Evolutionary conservation across 1,284 basidiomycete genomes (phyloP), one percentile per base, ranked within the genome.

Genomic region (Moesziomyces globuligerus): DNA sequence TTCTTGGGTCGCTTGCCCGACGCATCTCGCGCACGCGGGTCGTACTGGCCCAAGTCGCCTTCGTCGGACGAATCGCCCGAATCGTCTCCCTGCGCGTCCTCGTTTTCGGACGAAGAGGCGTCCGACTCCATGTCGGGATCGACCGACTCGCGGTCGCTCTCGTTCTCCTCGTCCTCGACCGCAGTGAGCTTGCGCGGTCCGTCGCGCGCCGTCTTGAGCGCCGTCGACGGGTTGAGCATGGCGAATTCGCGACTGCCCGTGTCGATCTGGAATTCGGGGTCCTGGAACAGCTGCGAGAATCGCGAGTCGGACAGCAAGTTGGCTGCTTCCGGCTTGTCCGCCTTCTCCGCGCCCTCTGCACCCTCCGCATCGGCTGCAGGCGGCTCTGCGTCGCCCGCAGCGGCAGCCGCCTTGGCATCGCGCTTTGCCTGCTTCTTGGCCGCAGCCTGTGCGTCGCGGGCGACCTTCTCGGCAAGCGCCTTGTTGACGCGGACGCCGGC

Each of bases 201-300:
- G 64, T 74, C 61, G 11, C 70, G 59, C 20, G 37, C 48, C 50
- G 57, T 47, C 36, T 60, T 54, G 48, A 64, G 45, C 11, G 87
- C 86, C 7, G 88, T 85, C 8, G 92, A 94, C 4, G 96, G 95
- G 82, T 98, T 95, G 82, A 97, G 87, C 73, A 98, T 84, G 21
- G 90, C 90, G 80, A 87, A 99, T 84, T 98, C 96, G 79, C 91
- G 86, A 69, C 86, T 91, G 39, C 84, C 87, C 84, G 94, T 90
- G 83, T 98, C 94, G 72, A 99, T 91, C 80, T 92, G 87, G 83
- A 92, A 99, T 60, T 92, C 92, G n/a, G 93, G 90, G 79, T 98
- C 90, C 83, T 92, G 89, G 84, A 96, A 99, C 44, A 99, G 86
- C 51, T 90, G 90, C 55, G 89, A 86, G 87, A 98, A 98, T 67